Conservation (phyloP, 2,329 filamentous ascomycete species). For the Ascochyta lentis region DNA sequence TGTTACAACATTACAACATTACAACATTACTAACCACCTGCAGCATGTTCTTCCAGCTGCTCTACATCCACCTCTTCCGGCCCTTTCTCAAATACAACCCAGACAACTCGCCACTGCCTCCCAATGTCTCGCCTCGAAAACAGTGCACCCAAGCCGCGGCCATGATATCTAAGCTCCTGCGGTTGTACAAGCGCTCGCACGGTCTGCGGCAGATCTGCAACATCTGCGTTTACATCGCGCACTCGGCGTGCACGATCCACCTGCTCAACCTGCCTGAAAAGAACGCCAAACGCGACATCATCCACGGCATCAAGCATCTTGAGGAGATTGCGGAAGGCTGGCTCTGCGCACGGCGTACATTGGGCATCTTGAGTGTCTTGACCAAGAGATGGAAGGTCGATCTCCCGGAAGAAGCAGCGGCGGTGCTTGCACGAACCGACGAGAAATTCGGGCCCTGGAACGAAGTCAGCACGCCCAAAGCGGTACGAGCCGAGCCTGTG, state of each 20-base stretch:
- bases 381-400: constrained; percentile 89
- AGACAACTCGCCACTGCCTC: constrained; percentile 78
- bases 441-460: constrained; percentile 74
- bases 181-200: constrained; percentile 91
- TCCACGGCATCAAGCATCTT: constrained; percentile 87
- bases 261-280: constrained; percentile 92
- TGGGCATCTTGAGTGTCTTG: constrained; percentile 84
- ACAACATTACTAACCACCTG: constrained; percentile 25
- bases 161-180: constrained; percentile 90
- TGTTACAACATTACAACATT: constrained; percentile 6
- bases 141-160: constrained; percentile 90
- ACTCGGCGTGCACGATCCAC: constrained; percentile 94
- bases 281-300: constrained; percentile 85
- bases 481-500: constrained; percentile 25
- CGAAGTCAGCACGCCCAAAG: constrained; percentile 39
- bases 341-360: constrained; percentile 84
- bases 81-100: constrained; percentile 93
- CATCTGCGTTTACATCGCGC: constrained; percentile 92
- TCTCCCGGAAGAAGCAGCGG: constrained; percentile 80
- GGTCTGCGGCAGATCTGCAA: constrained; percentile 94
- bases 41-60: constrained; percentile 97
- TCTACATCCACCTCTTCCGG: constrained; percentile 94
- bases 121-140: constrained; percentile 87
- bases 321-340: constrained; percentile 97
- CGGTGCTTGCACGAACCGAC: constrained; percentile 79